Evolutionary conservation across 148 eudicot genomes (phyloP), one percentile per base, ranked within the genome.

Genomic region (Amaranthus hypochondriacus): DNA sequence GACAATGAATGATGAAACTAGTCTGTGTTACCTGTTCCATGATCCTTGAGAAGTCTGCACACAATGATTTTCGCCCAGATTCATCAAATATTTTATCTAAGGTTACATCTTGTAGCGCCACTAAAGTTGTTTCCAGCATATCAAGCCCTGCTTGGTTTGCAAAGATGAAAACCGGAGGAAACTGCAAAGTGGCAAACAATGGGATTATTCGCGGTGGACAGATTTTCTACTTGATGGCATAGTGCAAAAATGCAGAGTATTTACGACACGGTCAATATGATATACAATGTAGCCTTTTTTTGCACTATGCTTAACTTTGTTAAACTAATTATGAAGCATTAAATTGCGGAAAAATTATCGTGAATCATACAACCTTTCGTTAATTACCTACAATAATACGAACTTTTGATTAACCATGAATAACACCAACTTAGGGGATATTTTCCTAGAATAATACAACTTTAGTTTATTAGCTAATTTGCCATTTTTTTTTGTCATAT

Each of bases 81-180:
- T 95, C 97, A 71, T 95, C 93, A 57, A 95, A 87, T 68, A 95
- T 86, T 84, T 90, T 95, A 61, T 92, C 97, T 58, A 95, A 58
- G 18, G 97, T 82, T 59, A 92, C 83, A 66, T 95, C 98, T 81
- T 95, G 98, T 64, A 95, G 78, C n/a, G 97, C 89, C 70, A 95
- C 89, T 46, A 95, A 81, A 44, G 98, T 92, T 8, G 98, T 95
- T 79, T 95, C 98, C 81, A 95, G 84, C 98, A 95, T 92, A 81
- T 95, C 97, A 14, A 95, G 86, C 62, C 97, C 98, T 6, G 97
- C 96, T 78, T 95, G 96, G 82, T 95, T 95, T 56, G 97, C 98
- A 72, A 92, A 95, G 67, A 85, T 88, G 80, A 94, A 90, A 70
- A 89, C 88, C n/a, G 97, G 98, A 69, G 82, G 77, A 3, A 96